These are phyloP conservation scores for Fusarium domesticum DNA, from an alignment of 2,329 filamentous ascomycete species.

Conservation along the genomic window DNA sequence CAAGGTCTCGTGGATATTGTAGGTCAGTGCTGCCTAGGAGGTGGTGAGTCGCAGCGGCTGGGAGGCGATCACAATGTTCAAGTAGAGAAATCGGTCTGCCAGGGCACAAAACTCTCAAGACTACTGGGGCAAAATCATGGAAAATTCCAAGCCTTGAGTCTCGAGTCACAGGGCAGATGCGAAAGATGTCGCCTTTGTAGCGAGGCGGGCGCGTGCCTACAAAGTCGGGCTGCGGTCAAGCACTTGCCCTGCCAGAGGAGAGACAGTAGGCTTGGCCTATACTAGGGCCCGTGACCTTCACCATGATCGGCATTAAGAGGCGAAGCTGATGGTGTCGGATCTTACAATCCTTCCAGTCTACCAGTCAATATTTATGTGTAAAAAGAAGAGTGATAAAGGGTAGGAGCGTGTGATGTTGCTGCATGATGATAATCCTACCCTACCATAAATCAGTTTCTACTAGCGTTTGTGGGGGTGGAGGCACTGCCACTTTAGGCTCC, in stretches of 20 bases:
- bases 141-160: background rate
- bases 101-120: background rate
- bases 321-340: too few species aligned
- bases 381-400: background rate
- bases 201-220: background rate
- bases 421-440: slow-evolving; percentile 24
- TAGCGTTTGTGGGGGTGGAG: slow-evolving; percentile 16
- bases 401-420: slow-evolving; percentile 21
- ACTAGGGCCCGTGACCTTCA: background rate
- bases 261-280: background rate
- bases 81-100: too few species aligned
- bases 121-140: slow-evolving; percentile 1
- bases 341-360: too few species aligned
- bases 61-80: too few species aligned
- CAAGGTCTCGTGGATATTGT: slow-evolving; percentile 20
- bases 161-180: slow-evolving; percentile 8
- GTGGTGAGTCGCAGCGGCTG: slow-evolving; percentile 6
- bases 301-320: background rate
- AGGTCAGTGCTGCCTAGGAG: slow-evolving; percentile 16
- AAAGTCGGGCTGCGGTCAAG: background rate
- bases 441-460: too few species aligned
- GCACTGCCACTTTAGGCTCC: slow-evolving; percentile 3
- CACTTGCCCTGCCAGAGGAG: background rate
- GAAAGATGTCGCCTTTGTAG: background rate
- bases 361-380: too few species aligned